phyloP scores from a whole-genome alignment of 192 early-diverging fungal genomes.

The Gigaspora rosea region DNA sequence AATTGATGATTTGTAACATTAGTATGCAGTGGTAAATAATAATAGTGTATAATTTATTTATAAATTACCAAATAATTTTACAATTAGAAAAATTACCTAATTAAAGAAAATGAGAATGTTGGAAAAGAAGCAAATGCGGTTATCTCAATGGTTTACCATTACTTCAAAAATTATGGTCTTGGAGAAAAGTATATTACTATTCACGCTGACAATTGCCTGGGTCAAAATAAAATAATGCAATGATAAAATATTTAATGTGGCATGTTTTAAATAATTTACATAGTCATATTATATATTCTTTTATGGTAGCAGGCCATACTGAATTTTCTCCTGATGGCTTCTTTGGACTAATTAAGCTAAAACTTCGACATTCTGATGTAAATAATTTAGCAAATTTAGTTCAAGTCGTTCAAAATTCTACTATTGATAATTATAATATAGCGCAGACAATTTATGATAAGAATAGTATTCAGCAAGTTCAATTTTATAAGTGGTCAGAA shows the following conservation, averaged over 20 bases:
- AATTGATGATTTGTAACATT: too few species aligned
- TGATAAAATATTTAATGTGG: neutral
- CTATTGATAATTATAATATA: neutral
- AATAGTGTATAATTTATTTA: neutral
- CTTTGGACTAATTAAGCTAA: slow-evolving; percentile 7
- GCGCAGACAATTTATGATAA: neutral
- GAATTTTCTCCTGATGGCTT: neutral
- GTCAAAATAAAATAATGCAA: neutral
- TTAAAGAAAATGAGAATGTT: neutral
- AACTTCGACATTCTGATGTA: neutral
- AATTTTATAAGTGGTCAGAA: neutral
- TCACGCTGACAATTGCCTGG: neutral
- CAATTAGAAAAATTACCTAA: neutral
- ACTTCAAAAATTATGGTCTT: neutral
- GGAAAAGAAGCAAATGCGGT: neutral
- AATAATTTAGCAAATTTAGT: neutral
- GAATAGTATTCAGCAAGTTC: neutral
- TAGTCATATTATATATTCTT: neutral
- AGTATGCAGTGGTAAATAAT: too few species aligned
- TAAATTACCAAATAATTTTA: neutral
- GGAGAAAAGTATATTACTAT: neutral
- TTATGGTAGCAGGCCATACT: neutral
- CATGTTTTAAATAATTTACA: neutral
- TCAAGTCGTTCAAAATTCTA: neutral
- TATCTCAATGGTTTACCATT: slow-evolving; percentile 1